phyloP scores from a whole-genome alignment of 2,329 filamentous ascomycete genomes.

The Beauveria rudraprayagi region DNA sequence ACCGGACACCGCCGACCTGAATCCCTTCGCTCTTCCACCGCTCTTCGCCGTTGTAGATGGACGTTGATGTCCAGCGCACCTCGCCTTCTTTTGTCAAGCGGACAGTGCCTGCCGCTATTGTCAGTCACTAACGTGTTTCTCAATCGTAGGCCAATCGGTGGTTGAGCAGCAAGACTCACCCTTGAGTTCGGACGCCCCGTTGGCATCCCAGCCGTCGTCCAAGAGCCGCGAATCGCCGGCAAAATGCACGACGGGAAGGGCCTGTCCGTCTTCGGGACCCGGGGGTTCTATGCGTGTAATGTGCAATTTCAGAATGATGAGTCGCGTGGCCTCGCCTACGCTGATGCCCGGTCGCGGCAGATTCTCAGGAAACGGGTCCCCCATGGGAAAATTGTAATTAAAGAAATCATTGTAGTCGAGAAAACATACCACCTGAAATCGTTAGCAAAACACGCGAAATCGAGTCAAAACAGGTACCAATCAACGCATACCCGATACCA shows the following conservation, averaged over 20 bases:
- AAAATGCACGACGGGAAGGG: constrained; percentile 60
- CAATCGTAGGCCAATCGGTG: not conserved
- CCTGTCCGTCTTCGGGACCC: constrained; percentile 47
- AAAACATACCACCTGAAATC: constrained; percentile 36
- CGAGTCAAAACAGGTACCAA: not conserved
- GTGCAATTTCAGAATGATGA: constrained; percentile 60
- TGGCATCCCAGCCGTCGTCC: constrained; percentile 58
- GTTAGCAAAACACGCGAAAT: not conserved
- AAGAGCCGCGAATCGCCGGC: constrained; percentile 53
- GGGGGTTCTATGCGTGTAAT: constrained; percentile 54
- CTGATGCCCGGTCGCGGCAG: constrained; percentile 46
- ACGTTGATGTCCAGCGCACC: constrained; percentile 65
- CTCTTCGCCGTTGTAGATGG: constrained; percentile 55
- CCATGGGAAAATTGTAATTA: constrained; percentile 58
- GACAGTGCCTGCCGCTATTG: constrained; percentile 44
- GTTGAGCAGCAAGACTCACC: constrained; percentile 35
- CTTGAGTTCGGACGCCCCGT: constrained; percentile 57
- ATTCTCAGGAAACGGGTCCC: constrained; percentile 30
- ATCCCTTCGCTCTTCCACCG: constrained; percentile 71
- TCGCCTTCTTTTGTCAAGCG: constrained; percentile 61
- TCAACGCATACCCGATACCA: constrained; percentile 54
- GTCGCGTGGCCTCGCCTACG: constrained; percentile 57
- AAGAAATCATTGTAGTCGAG: constrained; percentile 66
- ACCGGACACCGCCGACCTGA: constrained; percentile 60
- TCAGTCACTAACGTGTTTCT: constrained; percentile 16